Percentiles rank a stretch among this genome's conserved stretches.
Evolutionary conservation across 345 rosid species (phyloP).

Genomic region (Populus deltoides): DNA sequence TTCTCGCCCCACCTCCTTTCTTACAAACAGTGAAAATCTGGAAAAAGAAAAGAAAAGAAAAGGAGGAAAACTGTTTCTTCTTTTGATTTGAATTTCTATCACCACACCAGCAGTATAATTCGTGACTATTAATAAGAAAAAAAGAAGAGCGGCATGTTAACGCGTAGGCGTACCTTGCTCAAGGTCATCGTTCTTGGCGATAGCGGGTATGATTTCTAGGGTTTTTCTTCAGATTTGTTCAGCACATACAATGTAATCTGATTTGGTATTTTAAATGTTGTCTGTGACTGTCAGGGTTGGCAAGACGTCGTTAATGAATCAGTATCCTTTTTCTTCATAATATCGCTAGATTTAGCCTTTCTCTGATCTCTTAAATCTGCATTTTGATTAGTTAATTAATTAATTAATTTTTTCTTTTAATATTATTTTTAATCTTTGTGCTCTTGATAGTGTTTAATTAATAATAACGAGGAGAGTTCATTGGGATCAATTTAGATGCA

Average conservation of each 20-base stretch:
- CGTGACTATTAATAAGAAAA: background rate
- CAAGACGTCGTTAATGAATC: conserved; percentile 98
- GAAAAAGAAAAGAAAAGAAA: background rate
- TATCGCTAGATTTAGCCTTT: background rate
- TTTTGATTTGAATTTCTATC: background rate
- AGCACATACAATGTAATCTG: background rate
- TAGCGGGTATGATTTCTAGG: conserved; percentile 66
- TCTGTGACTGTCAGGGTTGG: conserved; percentile 70
- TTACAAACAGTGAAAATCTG: background rate
- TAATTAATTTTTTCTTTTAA: background rate
- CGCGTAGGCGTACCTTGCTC: conserved; percentile 89
- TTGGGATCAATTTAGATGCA: background rate
- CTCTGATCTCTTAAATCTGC: background rate
- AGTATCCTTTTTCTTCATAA: conserved; percentile 56
- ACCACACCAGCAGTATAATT: background rate
- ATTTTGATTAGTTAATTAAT: background rate
- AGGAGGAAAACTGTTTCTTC: background rate
- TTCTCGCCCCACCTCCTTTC: background rate
- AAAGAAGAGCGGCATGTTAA: conserved; percentile 50
- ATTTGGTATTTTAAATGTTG: background rate
- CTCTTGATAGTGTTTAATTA: background rate
- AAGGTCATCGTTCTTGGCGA: conserved; percentile 99
- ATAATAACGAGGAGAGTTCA: no score
- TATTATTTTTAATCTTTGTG: background rate
- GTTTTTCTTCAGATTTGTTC: background rate